These are phyloP conservation scores for Benincasa hispida DNA, from an alignment of 306 rosid genomes.

Conservation along the genomic window DNA sequence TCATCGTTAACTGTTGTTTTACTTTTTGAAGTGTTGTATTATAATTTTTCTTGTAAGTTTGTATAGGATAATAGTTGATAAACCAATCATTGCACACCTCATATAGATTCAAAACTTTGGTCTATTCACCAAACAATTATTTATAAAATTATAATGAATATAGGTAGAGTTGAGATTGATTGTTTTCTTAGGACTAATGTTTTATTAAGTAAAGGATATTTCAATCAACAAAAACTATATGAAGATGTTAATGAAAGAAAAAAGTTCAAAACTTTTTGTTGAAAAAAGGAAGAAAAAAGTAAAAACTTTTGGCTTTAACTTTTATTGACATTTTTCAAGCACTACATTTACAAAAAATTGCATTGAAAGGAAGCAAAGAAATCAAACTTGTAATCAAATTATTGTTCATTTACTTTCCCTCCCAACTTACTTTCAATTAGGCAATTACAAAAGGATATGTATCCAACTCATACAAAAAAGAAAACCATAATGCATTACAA, in stretches of 20 bases:
- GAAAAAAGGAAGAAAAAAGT: background rate
- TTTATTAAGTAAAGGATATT: background rate
- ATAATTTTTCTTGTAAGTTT: no score
- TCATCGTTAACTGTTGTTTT: no score
- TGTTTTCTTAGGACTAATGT: no score
- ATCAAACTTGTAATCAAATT: background rate
- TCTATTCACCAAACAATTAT: background rate
- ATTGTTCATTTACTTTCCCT: background rate
- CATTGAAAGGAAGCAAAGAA: background rate
- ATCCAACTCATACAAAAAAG: background rate
- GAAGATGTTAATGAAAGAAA: background rate
- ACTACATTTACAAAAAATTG: background rate
- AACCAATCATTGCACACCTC: no score
- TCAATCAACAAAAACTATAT: background rate
- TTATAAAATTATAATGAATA: background rate
- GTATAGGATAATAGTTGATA: no score
- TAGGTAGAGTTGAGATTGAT: background rate
- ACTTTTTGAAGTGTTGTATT: no score
- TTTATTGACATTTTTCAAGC: background rate
- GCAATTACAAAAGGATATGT: background rate
- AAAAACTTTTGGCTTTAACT: background rate
- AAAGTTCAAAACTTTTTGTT: background rate
- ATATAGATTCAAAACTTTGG: no score
- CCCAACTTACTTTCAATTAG: background rate
- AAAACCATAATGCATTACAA: background rate